Percentiles rank a stretch among this genome's conserved stretches.
Conservation (phyloP, 2,329 filamentous ascomycete species). For the Lizonia empirigonia region DNA sequence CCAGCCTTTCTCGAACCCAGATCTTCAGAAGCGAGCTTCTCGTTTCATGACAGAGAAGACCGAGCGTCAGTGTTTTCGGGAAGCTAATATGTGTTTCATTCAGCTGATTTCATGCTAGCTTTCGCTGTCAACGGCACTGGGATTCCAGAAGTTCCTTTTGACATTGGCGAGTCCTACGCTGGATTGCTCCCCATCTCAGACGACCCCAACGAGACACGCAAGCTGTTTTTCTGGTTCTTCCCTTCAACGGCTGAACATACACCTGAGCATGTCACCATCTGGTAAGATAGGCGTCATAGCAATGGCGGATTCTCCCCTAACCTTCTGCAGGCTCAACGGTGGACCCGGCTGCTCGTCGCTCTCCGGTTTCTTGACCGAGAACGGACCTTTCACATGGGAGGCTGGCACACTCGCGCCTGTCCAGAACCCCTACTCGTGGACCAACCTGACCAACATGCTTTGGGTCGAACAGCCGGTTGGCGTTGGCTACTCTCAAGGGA, state of each 20-base stretch:
- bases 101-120: constrained; percentile 49
- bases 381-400: constrained; percentile 66
- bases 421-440: constrained; percentile 74
- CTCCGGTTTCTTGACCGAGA: constrained; percentile 75
- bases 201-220: constrained; percentile 54
- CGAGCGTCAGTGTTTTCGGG: constrained; percentile 27
- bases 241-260: constrained; percentile 59
- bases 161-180: constrained; percentile 70
- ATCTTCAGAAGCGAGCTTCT: constrained; percentile 43
- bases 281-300: constrained; percentile 24
- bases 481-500: constrained; percentile 52
- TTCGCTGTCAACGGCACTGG: constrained; percentile 68
- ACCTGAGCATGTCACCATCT: constrained; percentile 66
- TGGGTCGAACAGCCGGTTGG: constrained; percentile 58
- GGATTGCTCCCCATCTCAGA: constrained; percentile 64
- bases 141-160: constrained; percentile 72
- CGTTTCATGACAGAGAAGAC: constrained; percentile 43
- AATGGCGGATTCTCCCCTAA: neutral
- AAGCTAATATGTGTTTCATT: too few species aligned
- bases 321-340: constrained; percentile 41
- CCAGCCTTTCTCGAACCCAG: constrained; percentile 39
- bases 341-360: constrained; percentile 59
- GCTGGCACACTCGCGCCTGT: constrained; percentile 70
- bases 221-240: constrained; percentile 71
- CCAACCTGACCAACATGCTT: constrained; percentile 49